Percentiles rank a stretch among this genome's conserved stretches.
phyloP scores from a whole-genome alignment of 108 stramenopile species.

The Conticribra weissflogii region DNA sequence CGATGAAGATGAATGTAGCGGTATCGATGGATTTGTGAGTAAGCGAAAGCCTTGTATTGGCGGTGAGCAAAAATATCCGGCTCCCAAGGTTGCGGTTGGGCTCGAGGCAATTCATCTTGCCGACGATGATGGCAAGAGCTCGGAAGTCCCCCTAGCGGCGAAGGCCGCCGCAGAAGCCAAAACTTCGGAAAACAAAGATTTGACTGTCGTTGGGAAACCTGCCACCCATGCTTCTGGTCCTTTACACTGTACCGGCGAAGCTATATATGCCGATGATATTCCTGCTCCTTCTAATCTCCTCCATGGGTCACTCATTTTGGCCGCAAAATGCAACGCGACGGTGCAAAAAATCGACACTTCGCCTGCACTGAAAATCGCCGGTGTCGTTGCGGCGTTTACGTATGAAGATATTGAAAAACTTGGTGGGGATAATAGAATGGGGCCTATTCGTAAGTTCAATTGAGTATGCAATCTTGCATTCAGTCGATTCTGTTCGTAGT shows the following conservation, averaged over 20 bases:
- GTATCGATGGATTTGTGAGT: slow-evolving; percentile 68
- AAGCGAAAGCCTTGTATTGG: slow-evolving; percentile 73
- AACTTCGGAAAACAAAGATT: slow-evolving; percentile 13
- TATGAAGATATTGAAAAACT: slow-evolving; percentile 70
- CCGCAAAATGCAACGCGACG: slow-evolving; percentile 65
- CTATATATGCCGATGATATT: slow-evolving; percentile 91
- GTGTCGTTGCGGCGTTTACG: slow-evolving; percentile 78
- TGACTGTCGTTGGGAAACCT: slow-evolving; percentile 66
- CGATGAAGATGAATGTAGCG: slow-evolving; percentile 57
- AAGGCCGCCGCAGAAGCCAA: slow-evolving; percentile 25
- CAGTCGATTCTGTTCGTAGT: neutral
- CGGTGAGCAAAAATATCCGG: slow-evolving; percentile 84
- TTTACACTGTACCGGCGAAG: slow-evolving; percentile 93
- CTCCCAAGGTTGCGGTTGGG: slow-evolving; percentile 69
- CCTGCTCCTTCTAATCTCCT: slow-evolving; percentile 80
- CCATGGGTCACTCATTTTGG: slow-evolving; percentile 82
- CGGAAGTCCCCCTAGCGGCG: slow-evolving; percentile 14
- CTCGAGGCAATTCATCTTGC: slow-evolving; percentile 62
- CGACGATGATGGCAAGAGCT: slow-evolving; percentile 4
- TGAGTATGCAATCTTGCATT: too few species aligned
- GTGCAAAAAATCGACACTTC: slow-evolving; percentile 69
- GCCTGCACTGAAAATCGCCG: slow-evolving; percentile 69
- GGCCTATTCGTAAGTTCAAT: slow-evolving; percentile 65
- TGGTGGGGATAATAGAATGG: slow-evolving; percentile 84
- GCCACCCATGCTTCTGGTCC: slow-evolving; percentile 82